Evolutionary conservation across 345 rosid genomes (phyloP), one percentile per base, ranked within the genome.

Genomic region (Salix exigua): DNA sequence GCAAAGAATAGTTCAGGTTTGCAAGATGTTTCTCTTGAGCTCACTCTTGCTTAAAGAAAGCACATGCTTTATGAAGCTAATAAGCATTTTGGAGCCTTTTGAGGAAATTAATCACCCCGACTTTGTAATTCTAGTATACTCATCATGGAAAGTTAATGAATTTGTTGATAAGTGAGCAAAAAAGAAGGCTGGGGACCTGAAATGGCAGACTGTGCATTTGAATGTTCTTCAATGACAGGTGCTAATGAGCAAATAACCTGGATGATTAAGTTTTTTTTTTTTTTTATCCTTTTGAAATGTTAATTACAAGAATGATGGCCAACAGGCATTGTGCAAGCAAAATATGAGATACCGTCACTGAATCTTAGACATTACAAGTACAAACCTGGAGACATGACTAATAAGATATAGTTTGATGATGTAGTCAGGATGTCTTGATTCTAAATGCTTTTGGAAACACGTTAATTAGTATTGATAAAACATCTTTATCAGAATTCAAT

Each of bases 21-120:
- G 51, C 76, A 72, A 70, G 84, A 77, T 53, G 78, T 87, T 44
- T 83, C 86, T 63, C 81, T 87, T 26, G 87, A 85, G 71, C 88
- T 87, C 63, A 78, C 87, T 73, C 88, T 87, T 76, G 86, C 82
- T 72, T 87, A 40, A 77, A 69, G 61, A 62, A 42, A 40, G 14
- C 74, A 62, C 21, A 51, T 60, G 46, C 35, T 25, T 64, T 16
- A 53, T 5, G 64, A 21, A 55, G 8, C 26, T 13, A 21, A 10
- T 53, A 16, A 25, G 64, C 68, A 21, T n/a, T 64, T 44, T 37
- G 53, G 35, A 69, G 10, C 13, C 66, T 50, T 48, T 58, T 21
- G 2, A 58, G 28, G 28, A 58, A 58, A 23, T 58, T 23, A 58
- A 58, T 10, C 11, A 11, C 28, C 63, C 25, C 14, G 23, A 23